Evolutionary conservation across 192 early-diverging fungal genomes (phyloP).

Genomic region (Coemansia sp.): DNA sequence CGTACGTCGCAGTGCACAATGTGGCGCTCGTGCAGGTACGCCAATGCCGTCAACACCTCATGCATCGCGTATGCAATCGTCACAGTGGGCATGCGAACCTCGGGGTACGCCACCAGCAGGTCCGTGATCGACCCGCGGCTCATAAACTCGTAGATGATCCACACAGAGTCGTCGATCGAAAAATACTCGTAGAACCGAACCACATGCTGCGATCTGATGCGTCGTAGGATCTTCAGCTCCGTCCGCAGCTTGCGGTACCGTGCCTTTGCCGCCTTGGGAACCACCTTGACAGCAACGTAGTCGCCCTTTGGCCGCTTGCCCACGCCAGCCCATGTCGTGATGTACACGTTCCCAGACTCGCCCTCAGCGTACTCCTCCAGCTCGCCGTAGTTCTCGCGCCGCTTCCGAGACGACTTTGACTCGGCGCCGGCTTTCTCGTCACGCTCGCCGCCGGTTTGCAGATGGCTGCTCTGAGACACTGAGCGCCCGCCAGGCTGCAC

Average conservation of each 20-base stretch:
- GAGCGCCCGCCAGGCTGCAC: not conserved
- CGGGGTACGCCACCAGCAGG: conserved; percentile 51
- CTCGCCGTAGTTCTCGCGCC: conserved; percentile 51
- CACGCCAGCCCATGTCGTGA: conserved; percentile 25
- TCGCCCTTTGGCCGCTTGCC: conserved; percentile 43
- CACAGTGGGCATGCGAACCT: conserved; percentile 39
- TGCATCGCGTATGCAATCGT: conserved; percentile 46
- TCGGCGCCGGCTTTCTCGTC: conserved; percentile 15
- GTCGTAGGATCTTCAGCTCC: conserved; percentile 51
- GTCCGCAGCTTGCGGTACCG: conserved; percentile 52
- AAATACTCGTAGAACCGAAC: conserved; percentile 55
- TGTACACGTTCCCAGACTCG: conserved; percentile 52
- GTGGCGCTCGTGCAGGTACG: conserved; percentile 49
- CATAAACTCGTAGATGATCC: conserved; percentile 60
- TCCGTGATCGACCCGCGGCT: conserved; percentile 52
- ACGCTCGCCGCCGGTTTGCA: conserved; percentile 9
- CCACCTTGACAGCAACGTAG: conserved; percentile 51
- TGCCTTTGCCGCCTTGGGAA: conserved; percentile 46
- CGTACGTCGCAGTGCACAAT: conserved; percentile 55
- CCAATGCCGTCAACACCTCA: conserved; percentile 51
- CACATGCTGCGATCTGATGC: conserved; percentile 48
- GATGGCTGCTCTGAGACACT: conserved; percentile 2
- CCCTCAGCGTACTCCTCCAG: conserved; percentile 55
- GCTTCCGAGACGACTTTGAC: conserved; percentile 43
- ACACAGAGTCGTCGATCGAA: conserved; percentile 52